Conservation (phyloP, 495 filamentous ascomycete genomes). For the Parathielavia hyrcaniae region DNA sequence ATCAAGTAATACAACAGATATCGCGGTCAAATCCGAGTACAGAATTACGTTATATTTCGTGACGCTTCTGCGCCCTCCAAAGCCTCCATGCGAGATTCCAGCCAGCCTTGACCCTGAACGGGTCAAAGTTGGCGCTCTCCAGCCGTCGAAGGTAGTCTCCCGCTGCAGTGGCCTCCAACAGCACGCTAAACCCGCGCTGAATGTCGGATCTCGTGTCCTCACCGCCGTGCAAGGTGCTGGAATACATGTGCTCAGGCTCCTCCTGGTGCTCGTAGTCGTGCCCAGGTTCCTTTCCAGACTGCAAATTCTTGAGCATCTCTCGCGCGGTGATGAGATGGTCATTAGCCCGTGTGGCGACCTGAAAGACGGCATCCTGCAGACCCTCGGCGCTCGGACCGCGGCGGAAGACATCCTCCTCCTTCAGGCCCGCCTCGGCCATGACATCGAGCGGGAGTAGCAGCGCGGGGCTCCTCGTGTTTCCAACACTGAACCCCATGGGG, state of each 20-base stretch:
- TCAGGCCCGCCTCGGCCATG: constrained; percentile 72
- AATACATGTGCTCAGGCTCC: constrained; percentile 69
- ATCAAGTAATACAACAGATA: neutral
- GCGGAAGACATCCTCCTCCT: constrained; percentile 82
- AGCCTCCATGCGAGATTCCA: constrained; percentile 88
- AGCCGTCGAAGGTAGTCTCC: constrained; percentile 70
- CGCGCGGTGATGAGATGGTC: constrained; percentile 92
- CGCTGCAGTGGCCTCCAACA: constrained; percentile 74
- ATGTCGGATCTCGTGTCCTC: constrained; percentile 44
- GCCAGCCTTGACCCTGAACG: constrained; percentile 59
- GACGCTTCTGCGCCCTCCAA: constrained; percentile 61
- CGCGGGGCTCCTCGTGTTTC: constrained; percentile 37
- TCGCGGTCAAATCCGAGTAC: neutral
- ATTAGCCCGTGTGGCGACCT: constrained; percentile 83
- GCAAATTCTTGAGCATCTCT: constrained; percentile 78
- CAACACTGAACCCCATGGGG: constrained; percentile 34
- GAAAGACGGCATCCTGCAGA: constrained; percentile 81
- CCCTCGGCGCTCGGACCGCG: constrained; percentile 70
- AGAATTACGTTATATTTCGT: constrained; percentile 43
- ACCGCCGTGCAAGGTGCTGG: constrained; percentile 23
- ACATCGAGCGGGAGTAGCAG: constrained; percentile 75
- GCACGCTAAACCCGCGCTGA: constrained; percentile 64
- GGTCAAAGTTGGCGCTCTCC: constrained; percentile 75
- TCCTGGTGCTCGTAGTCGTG: constrained; percentile 82
- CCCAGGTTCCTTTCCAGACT: constrained; percentile 62